Evolutionary conservation across 2,329 filamentous ascomycete species (phyloP).

Genomic region (Rutstroemia sydowiana): DNA sequence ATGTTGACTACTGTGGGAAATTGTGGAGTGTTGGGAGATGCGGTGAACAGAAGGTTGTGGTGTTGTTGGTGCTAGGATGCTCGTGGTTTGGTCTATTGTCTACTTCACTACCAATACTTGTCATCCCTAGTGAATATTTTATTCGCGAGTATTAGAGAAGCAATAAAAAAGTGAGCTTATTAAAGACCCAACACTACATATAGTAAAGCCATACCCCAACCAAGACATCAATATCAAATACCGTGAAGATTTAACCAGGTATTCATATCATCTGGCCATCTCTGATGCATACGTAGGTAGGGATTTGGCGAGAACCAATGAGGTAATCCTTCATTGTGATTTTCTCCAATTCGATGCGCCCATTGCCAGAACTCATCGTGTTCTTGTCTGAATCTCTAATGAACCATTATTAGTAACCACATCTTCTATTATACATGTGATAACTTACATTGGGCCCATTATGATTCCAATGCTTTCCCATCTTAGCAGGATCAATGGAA

Average conservation of each 20-base stretch:
- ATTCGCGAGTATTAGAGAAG: no score
- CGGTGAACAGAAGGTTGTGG: no score
- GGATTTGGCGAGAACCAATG: conserved; percentile 2
- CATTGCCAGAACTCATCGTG: conserved; percentile 26
- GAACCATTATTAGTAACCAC: background rate
- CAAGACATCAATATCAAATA: background rate
- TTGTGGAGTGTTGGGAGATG: no score
- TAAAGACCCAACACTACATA: no score
- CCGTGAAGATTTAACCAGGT: conserved; percentile 7
- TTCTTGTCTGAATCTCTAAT: conserved; percentile 23
- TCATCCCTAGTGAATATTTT: no score
- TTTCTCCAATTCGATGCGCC: conserved; percentile 24
- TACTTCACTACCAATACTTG: no score
- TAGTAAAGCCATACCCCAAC: background rate
- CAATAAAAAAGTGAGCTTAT: no score
- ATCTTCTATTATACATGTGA: background rate
- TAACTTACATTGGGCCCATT: conserved; percentile 24
- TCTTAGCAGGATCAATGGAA: conserved; percentile 12
- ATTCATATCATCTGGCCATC: conserved; percentile 11
- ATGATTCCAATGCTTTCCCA: conserved; percentile 23
- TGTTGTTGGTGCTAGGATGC: no score
- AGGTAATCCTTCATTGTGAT: conserved; percentile 2
- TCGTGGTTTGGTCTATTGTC: no score
- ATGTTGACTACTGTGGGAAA: no score
- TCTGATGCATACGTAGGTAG: conserved; percentile 14